phyloP scores from a whole-genome alignment of 2,329 filamentous ascomycete genomes.

The Penicillium sp. region DNA sequence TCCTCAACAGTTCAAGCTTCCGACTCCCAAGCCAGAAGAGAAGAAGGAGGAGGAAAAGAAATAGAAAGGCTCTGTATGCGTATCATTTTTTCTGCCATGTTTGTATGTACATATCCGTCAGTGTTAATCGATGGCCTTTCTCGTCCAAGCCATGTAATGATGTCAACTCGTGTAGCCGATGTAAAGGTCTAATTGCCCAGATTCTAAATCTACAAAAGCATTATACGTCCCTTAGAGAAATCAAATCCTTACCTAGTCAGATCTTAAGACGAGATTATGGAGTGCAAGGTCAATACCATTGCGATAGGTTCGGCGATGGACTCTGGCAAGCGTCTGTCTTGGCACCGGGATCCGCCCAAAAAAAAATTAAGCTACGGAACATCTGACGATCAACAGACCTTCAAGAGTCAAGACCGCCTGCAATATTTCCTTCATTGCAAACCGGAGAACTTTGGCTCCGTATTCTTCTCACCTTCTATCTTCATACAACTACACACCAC shows the following conservation, averaged over 20 bases:
- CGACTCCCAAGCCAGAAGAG: constrained; percentile 90
- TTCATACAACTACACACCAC: neutral
- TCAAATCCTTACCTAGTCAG: neutral
- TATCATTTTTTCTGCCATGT: constrained; percentile 36
- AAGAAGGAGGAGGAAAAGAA: constrained; percentile 92
- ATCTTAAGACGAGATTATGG: neutral
- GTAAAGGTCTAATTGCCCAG: neutral
- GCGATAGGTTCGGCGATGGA: neutral
- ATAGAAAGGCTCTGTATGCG: constrained; percentile 51
- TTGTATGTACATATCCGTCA: constrained; percentile 39
- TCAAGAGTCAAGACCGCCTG: neutral
- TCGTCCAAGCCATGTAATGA: neutral
- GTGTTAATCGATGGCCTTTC: constrained; percentile 25
- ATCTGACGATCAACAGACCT: constrained; percentile 1
- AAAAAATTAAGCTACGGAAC: constrained; percentile 18
- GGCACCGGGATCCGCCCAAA: constrained; percentile 20
- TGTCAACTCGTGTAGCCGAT: neutral
- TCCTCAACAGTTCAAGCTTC: constrained; percentile 73
- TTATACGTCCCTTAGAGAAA: neutral
- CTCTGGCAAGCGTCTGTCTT: constrained; percentile 12
- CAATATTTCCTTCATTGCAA: neutral
- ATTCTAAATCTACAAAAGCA: neutral
- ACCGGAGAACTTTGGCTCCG: neutral
- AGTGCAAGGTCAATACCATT: neutral
- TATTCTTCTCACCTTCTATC: neutral